Evolutionary conservation across 1,284 basidiomycete genomes (phyloP), one percentile per base, ranked within the genome.

Genomic region (Microstroma glucosiphilum): DNA sequence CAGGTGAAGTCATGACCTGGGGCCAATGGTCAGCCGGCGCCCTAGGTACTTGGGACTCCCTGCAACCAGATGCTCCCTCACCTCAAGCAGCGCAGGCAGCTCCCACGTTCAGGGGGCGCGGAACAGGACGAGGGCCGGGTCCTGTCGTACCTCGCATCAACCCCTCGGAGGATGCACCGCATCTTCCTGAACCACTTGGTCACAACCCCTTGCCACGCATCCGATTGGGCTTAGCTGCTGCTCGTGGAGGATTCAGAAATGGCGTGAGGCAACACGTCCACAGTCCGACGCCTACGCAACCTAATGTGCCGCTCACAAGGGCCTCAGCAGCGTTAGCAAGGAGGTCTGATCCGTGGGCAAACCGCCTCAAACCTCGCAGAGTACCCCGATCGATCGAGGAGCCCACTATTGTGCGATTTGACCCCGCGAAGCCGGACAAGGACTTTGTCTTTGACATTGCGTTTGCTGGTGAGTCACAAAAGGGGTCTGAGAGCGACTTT

Each of bases 1-100:
- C 83, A 26, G 92, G 92, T 13, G 85, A 87, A 69, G 82, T 94
- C 25, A 82, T 88, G 48, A 89, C 90, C 6, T 96, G 92, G 91
- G 92, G 92, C 15, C 72, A 81, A 48, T 90, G 87, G 77, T 87
- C 86, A 21, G 79, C 82, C 40, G 91, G 92, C 23, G 91, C 91
- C 1, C 82, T 93, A 43, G 92, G 92, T 0, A 83, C 92, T 1
- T 91, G 90, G 15, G 51, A 54, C 26, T 23, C 21, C 13, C 25
- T 54, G 7, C 51, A 19, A 6, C 85, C 89, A 51, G 26, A 30
- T 13, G 23, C 40, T 9, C 17, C 17, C 30, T 1, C 12, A 23
- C 23, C 58, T 26, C n/a, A 19, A 30, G n/a, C 17, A 4, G 54
- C 54, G 54, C 54, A 12, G 54, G 54, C 41, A n/a, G 54, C 54